Base-by-base conservation (phyloP, 106 monocot genomes). In the Iris macrosiphon region DNA sequence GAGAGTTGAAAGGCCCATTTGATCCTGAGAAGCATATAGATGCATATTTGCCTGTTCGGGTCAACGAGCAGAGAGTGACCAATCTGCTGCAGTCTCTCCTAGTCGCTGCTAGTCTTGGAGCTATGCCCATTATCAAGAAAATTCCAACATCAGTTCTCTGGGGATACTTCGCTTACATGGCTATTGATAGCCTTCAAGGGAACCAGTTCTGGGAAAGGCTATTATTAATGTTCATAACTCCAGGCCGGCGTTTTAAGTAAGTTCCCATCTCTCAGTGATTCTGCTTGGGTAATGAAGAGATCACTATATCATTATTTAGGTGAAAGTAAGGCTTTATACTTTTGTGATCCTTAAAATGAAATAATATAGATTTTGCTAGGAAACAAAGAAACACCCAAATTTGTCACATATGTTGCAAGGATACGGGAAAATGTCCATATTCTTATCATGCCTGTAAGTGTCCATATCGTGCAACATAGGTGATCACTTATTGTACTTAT, bases 11-110 rank as follows among this genome's bases (percentile, higher is more conserved):
- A 35, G 26, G 31, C 60, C 40, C 63, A 45, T 74, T 85, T 58
- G 84, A 79, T 52, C 79, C 75, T 2, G 79, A 85, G 59, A 85
- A 79, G 57, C 84, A 75, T 41, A 85, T 85, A 25, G 84, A 85
- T 46, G 72, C 67, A 10, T 63, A 85, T 51, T 53, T 85, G 45
- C 84, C 84, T 56, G 84, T 85, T 43, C 56, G 84, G 21, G 84
- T 85, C 13, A 85, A 85, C 64, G 84, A 85, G 54, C 79, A 85
- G 47, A 75, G 84, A 38, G 45, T 85, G 35, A 72, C 75, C 12
- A 85, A 85, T 45, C 45, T 85, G 2, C 41, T 63, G 7, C 84
- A 85, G 45, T 79, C 84, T 2, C 20, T 77, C 1, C 45, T 77
- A 24, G 76, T 77, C 20, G 71, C 60, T 47, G 70, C 52, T 65